Base-by-base conservation (phyloP, 768 basidiomycete genomes). In the Lactarius deliciosus region DNA sequence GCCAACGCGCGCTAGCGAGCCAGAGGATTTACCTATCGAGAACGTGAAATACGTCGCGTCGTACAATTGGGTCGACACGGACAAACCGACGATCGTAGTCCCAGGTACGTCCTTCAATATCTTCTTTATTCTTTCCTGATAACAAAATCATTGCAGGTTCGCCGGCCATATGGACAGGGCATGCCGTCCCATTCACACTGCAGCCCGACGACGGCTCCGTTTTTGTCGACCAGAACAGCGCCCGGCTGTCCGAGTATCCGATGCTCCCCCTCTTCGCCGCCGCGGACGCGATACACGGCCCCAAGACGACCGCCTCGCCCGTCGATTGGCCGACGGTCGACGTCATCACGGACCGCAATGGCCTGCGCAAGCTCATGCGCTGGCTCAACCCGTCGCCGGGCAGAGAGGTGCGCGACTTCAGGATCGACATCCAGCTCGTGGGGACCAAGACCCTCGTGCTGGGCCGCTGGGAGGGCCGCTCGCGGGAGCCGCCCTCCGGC, bases 381-480 rank as follows among this genome's bases (percentile, higher is more conserved):
- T 89, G 86, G 86, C 78, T 82, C 22, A 60, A 38, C 25, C 66
- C 66, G 0, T 60, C 66, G 7, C 30, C 40, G 20, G 73, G 72
- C 16, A 77, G 75, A 30, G 76, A 75, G 16, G 67, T 71, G 30
- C 72, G 76, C 11, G 82, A 84, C 64, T 93, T 92, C 72, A 79
- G 91, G 22, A 89, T 93, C 68, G 89, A 93, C 63, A 66, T 86
- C 6, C 85, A 92, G 72, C 77, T 90, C n/a, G 82, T 79, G 0
- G 88, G 89, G 1, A 71, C 71, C 18, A 79, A 77, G 63, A 91
- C 90, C 0, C 76, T 89, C 20, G 70, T 92, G 38, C 76, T 91
- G 71, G 86, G 84, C 63, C 78, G 90, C 1, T 78, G 77, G 88
- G 87, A 83, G 82, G 82, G 66, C 73, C 76, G 69, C 65, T 75